A percentile compares a stretch with the other conserved stretches of the same genome.
phyloP scores from a whole-genome alignment of 805 yeast species.

The Lachancea quebecensis region DNA sequence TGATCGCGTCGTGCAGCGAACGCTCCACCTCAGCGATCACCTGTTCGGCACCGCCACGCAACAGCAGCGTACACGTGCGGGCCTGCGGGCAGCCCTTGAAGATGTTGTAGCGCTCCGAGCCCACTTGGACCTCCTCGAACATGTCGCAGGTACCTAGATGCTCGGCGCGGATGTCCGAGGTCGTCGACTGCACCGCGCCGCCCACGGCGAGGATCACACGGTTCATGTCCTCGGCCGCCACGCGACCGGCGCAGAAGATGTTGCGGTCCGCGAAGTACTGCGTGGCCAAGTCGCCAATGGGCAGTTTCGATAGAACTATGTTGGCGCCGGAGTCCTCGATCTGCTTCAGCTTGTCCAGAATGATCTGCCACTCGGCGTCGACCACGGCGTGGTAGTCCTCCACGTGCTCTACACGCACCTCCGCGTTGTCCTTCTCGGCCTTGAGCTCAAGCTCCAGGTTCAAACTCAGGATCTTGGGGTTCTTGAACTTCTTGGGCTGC shows the following conservation, averaged over 20 bases:
- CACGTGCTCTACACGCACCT: slow-evolving; percentile 91
- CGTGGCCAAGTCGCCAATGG: slow-evolving; percentile 98
- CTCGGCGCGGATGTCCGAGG: slow-evolving; percentile 57
- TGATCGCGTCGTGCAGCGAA: slow-evolving; percentile 94
- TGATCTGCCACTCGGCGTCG: slow-evolving; percentile 98
- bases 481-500: slow-evolving; percentile 78
- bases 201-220: slow-evolving; percentile 93
- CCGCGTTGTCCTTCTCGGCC: slow-evolving; percentile 98
- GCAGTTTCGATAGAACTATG: slow-evolving; percentile 87
- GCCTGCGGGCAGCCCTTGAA: slow-evolving; percentile 91
- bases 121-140: slow-evolving; percentile 93
- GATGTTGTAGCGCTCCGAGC: slow-evolving; percentile 89
- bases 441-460: slow-evolving; percentile 93
- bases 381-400: slow-evolving; percentile 92
- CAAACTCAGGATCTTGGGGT: slow-evolving; percentile 77
- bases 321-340: slow-evolving; percentile 83
- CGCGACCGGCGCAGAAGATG: slow-evolving; percentile 97
- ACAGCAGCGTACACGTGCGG: slow-evolving; percentile 83
- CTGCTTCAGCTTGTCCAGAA: slow-evolving; percentile 75
- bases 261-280: slow-evolving; percentile 95
- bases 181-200: slow-evolving; percentile 76
- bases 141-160: slow-evolving; percentile 78
- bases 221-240: slow-evolving; percentile 79
- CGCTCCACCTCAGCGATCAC: slow-evolving; percentile 97
- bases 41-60: slow-evolving; percentile 98